Evolutionary conservation across 2,329 filamentous ascomycete species (phyloP).

Genomic region (Diaporthe vaccinii): DNA sequence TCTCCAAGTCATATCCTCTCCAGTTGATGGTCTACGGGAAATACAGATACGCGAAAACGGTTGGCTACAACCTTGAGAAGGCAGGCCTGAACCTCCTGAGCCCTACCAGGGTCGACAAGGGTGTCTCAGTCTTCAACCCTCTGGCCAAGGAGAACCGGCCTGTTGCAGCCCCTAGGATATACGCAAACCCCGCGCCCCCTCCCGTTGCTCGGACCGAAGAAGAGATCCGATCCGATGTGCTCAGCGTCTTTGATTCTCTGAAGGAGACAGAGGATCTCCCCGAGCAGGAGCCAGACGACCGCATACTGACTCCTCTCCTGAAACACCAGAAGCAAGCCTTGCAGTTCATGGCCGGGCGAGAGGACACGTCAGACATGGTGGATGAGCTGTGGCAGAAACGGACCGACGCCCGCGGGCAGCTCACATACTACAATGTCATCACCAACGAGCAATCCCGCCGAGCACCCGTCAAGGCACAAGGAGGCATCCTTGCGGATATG

Average conservation of each 20-base stretch:
- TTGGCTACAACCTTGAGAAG: constrained; percentile 78
- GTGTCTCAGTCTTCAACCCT: constrained; percentile 82
- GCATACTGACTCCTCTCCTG: constrained; percentile 78
- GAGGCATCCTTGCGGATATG: constrained; percentile 85
- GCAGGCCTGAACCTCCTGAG: constrained; percentile 76
- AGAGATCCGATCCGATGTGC: constrained; percentile 87
- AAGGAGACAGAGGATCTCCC: constrained; percentile 82
- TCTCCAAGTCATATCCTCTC: constrained; percentile 73
- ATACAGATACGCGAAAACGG: constrained; percentile 70
- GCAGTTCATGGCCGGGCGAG: constrained; percentile 85
- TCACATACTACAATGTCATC: constrained; percentile 85
- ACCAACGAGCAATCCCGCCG: constrained; percentile 75
- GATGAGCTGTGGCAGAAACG: constrained; percentile 84
- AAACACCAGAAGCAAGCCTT: constrained; percentile 92
- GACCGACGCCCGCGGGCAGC: constrained; percentile 64
- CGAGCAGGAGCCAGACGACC: constrained; percentile 74
- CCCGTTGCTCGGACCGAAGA: constrained; percentile 76
- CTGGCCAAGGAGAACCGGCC: constrained; percentile 68
- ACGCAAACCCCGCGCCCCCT: constrained; percentile 52
- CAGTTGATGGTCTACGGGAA: constrained; percentile 86
- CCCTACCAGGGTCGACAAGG: constrained; percentile 75
- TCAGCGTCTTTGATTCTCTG: constrained; percentile 89
- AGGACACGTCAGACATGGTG: constrained; percentile 72
- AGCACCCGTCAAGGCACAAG: constrained; percentile 75
- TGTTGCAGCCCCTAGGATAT: constrained; percentile 14